These are phyloP conservation scores for Suhomyces sp. DNA, from an alignment of 805 yeast species.

Conservation along the genomic window DNA sequence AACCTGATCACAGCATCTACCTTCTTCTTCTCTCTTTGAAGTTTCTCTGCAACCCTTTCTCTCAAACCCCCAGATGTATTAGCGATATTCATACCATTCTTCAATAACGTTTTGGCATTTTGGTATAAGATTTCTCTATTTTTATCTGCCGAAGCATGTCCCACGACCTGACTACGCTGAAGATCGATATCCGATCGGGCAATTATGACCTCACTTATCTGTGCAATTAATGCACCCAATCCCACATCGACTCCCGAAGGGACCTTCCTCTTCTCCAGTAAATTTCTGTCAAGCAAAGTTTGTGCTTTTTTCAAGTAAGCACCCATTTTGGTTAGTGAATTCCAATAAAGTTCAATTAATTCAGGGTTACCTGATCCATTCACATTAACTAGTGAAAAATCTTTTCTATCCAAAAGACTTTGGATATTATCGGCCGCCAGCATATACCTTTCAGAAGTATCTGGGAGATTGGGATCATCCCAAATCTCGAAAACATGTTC, in stretches of 20 bases:
- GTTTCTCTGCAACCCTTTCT: constrained; percentile 45
- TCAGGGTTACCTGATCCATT: constrained; percentile 9
- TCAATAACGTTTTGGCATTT: constrained; percentile 44
- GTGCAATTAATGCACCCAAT: constrained; percentile 32
- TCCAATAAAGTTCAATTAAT: constrained; percentile 35
- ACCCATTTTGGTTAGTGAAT: constrained; percentile 37
- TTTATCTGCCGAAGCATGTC: constrained; percentile 28
- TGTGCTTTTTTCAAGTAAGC: constrained; percentile 39
- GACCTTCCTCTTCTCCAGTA: constrained; percentile 14
- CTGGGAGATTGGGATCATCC: constrained; percentile 27
- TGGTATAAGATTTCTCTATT: constrained; percentile 30
- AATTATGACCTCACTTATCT: constrained; percentile 43
- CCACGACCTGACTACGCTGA: constrained; percentile 42
- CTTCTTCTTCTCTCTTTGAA: constrained; percentile 40
- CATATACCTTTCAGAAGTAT: constrained; percentile 37
- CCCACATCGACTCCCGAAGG: constrained; percentile 22
- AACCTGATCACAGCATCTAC: constrained; percentile 47
- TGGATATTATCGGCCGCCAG: constrained; percentile 46
- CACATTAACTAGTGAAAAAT: constrained; percentile 12
- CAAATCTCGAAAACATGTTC: constrained; percentile 32
- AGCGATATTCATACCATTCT: constrained; percentile 46
- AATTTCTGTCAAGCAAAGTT: constrained; percentile 24
- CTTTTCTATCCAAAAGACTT: constrained; percentile 39
- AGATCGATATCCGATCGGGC: constrained; percentile 54
- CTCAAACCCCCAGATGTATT: constrained; percentile 51